Percentiles rank a stretch among this genome's conserved stretches.
These are phyloP conservation scores for Monascus purpureus DNA, from an alignment of 495 filamentous ascomycete species.

Conservation along the genomic window DNA sequence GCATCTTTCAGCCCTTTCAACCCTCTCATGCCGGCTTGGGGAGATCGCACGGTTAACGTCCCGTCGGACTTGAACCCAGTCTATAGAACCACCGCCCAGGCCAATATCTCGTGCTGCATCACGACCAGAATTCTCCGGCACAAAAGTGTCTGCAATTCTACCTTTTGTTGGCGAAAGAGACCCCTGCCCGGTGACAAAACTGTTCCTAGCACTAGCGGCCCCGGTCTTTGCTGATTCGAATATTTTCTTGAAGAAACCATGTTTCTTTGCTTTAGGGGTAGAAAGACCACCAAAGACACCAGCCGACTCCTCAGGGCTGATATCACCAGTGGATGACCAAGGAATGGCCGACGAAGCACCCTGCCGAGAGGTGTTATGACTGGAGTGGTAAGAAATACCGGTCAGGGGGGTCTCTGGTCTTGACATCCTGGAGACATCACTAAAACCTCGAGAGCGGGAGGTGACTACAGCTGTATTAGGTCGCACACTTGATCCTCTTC, in stretches of 20 bases:
- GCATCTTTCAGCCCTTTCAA: constrained; percentile 78
- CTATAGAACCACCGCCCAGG: constrained; percentile 40
- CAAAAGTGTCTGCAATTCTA: constrained; percentile 19
- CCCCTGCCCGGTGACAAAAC: constrained; percentile 53
- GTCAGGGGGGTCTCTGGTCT: constrained; percentile 62
- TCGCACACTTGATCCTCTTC: constrained; percentile 42
- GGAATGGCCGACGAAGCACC: constrained; percentile 32
- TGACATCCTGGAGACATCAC: constrained; percentile 22
- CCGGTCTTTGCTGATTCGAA: constrained; percentile 89
- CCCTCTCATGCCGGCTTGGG: constrained; percentile 71
- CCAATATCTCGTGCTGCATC: constrained; percentile 55
- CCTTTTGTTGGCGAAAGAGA: constrained; percentile 36
- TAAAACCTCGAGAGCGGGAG: constrained; percentile 27
- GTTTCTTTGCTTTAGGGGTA: constrained; percentile 82
- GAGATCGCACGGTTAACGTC: constrained; percentile 94
- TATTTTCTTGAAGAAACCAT: constrained; percentile 92
- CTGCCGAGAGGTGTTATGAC: constrained; percentile 54
- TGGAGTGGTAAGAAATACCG: constrained; percentile 71
- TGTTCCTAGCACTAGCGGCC: constrained; percentile 77
- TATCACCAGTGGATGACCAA: constrained; percentile 24
- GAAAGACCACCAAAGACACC: constrained; percentile 62
- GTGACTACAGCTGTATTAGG: constrained; percentile 40
- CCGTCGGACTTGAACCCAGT: constrained; percentile 91
- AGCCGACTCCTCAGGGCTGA: constrained; percentile 28
- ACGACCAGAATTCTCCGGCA: constrained; percentile 16